These are phyloP conservation scores for Smittium culicis DNA, from an alignment of 371 early-diverging fungal genomes.

Conservation along the genomic window DNA sequence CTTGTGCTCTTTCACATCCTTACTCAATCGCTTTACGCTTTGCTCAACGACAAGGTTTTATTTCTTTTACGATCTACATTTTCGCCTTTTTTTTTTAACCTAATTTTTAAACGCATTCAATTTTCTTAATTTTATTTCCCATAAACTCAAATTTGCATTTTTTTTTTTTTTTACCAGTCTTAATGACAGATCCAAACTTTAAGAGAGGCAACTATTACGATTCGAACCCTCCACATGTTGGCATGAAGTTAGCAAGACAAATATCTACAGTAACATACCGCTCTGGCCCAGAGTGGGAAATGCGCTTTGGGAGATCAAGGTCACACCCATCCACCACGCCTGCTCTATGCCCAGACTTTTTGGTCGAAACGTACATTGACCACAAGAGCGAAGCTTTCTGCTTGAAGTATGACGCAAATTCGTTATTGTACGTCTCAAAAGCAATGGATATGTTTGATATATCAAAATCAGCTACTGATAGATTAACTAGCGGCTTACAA, in stretches of 20 bases:
- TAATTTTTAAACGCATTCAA: too few relatives aligned
- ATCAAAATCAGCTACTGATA: slow-evolving; percentile 38
- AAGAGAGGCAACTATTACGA: slow-evolving; percentile 85
- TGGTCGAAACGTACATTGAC: slow-evolving; percentile 90
- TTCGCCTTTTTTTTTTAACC: too few relatives aligned
- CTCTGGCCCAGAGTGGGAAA: slow-evolving; percentile 94
- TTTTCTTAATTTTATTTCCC: slow-evolving; percentile 31
- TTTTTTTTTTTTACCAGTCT: slow-evolving; percentile 19
- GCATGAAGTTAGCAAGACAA: slow-evolving; percentile 89
- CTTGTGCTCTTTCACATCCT: slow-evolving; percentile 88
- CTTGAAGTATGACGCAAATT: slow-evolving; percentile 86
- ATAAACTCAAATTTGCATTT: not conserved
- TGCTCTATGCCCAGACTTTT: slow-evolving; percentile 77
- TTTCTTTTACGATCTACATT: too few relatives aligned
- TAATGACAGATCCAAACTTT: slow-evolving; percentile 93
- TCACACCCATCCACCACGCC: slow-evolving; percentile 55
- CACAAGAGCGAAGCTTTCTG: slow-evolving; percentile 90
- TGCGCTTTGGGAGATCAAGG: slow-evolving; percentile 77
- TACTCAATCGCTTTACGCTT: slow-evolving; percentile 86
- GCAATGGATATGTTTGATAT: slow-evolving; percentile 97
- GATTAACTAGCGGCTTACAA: slow-evolving; percentile 35
- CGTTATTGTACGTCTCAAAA: slow-evolving; percentile 82
- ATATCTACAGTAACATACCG: slow-evolving; percentile 80
- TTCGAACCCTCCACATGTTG: slow-evolving; percentile 77
- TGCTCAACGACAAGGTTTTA: slow-evolving; percentile 72